Base-by-base conservation (phyloP, 495 filamentous ascomycete species). In the Talaromyces ruber region DNA sequence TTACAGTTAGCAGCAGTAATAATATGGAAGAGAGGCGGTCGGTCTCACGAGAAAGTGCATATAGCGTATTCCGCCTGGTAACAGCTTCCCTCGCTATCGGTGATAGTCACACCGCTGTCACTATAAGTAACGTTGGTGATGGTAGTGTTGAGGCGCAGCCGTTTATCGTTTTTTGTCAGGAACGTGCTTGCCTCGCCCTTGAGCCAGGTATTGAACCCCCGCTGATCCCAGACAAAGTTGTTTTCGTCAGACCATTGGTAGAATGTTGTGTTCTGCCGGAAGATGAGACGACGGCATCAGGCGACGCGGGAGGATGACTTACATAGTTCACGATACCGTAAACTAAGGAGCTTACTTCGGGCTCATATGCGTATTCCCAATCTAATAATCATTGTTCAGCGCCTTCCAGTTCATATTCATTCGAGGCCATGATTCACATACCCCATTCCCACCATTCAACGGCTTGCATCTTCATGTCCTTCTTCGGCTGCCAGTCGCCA, bases 161-260 rank as follows among this genome's bases (percentile, higher is more conserved):
- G 78, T 1, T 80, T 67, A 67, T 90, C 86, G 28, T 85, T 76
- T 3, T 72, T 64, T 9, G 66, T 65, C 6, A 90, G 76, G 67
- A 88, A 88, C 1, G 81, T 84, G 4, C 75, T 75, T n/a, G 87
- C 88, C 64, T 88, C 82, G 30, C 79, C 76, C 22, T 81, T 72
- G 56, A 91, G 80, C 50, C 85, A 82, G 39, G 76, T 67, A 67
- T 83, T 87, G 72, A 84, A 91, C n/a, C 88, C 88, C 3, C 84
- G 78, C 39, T 81, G 80, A 68, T 92, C 88, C 62, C 77, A 74
- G 25, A 88, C 86, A 62, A 82, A 86, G 69, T 90, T 86, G 67
- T 90, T 90, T 30, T 77, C 79, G 9, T 84, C 80, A 21, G 76
- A 79, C 61, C 73, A 82, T 57, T 77, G 72, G 66, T 81, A 76